Evolutionary conservation across 2,329 filamentous ascomycete genomes (phyloP), one percentile per base, ranked within the genome.

Genomic region (Tolypocladium guangdongense): DNA sequence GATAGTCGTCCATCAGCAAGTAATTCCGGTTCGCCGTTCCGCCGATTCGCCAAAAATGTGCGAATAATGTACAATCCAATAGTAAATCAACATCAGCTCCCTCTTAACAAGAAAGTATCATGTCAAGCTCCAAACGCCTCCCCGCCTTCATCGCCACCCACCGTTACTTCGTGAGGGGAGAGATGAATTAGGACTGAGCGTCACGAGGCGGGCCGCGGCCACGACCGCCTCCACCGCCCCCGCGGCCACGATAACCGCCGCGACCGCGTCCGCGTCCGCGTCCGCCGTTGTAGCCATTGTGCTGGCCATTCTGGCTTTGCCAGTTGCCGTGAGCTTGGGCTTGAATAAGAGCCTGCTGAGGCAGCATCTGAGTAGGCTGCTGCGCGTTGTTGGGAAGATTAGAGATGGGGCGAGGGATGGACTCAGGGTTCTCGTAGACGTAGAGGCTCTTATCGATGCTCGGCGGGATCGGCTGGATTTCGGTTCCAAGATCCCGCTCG

Each of bases 371-470:
- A 55, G 66, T 63, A 27, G 62, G 60, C 52, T 62, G 66, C 60
- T 65, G 65, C 24, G 63, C 56, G 55, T 62, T 58, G 54, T 62
- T 58, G 58, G 67, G 57, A 57, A 79, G 72, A 58, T 75, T 80
- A 48, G 79, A 79, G 59, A 82, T 75, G 12, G 93, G 93, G 36
- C 91, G 84, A 50, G 95, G 93, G 63, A 99, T 97, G 54, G 80
- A 92, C 65, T 99, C 92, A 1, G 93, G 93, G 58, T 91, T 88
- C 58, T 99, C 95, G 70, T 99, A 99, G 51, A 99, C 93, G 68
- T 99, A 99, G 38, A 99, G 83, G 59, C 88, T 95, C 81, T 96
- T 97, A 76, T 99, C 93, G 60, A 99, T 99, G 61, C 83, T 87
- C 51, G 84, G 80, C 20, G 93, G 93, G 64, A 99, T 99, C n/a